Conservation (phyloP, 257 asterid species). For the Solanum rostratum region DNA sequence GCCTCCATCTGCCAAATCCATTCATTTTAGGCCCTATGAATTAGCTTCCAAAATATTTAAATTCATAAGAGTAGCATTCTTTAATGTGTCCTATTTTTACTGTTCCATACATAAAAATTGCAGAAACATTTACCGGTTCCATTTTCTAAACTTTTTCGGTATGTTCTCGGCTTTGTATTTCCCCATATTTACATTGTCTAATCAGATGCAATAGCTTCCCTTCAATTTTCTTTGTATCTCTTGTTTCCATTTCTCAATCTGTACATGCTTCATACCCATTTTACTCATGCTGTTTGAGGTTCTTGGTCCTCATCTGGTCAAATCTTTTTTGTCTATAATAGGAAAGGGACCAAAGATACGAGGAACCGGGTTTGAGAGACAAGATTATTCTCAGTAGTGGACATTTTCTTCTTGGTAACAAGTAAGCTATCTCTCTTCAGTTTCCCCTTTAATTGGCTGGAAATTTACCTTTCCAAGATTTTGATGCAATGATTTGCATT, state of each 20-base stretch:
- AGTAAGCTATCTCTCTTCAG: conserved; percentile 34
- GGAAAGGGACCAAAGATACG: conserved; percentile 97
- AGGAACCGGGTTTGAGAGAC: conserved; percentile 90
- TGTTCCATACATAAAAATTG: background rate
- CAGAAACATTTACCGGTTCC: background rate
- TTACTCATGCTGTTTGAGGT: background rate
- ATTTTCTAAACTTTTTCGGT: background rate
- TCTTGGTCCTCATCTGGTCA: background rate
- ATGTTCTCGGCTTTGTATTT: background rate
- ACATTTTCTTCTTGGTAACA: conserved; percentile 85
- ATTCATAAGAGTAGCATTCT: background rate
- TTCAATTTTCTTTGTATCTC: background rate
- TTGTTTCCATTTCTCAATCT: background rate
- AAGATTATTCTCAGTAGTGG: conserved; percentile 96
- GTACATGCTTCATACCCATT: background rate
- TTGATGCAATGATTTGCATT: too few species aligned
- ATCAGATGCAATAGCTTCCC: background rate
- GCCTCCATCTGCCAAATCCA: background rate
- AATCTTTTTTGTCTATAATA: conserved; percentile 11
- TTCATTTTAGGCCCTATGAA: background rate
- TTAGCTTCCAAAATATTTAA: background rate
- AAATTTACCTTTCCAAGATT: too few species aligned
- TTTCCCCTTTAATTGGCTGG: background rate
- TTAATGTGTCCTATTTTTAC: background rate
- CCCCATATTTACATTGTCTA: background rate